Percentiles rank a stretch among this genome's conserved stretches.
These are phyloP conservation scores for Capillidium rhysosporum DNA, from an alignment of 371 early-diverging fungal genomes.

Conservation along the genomic window DNA sequence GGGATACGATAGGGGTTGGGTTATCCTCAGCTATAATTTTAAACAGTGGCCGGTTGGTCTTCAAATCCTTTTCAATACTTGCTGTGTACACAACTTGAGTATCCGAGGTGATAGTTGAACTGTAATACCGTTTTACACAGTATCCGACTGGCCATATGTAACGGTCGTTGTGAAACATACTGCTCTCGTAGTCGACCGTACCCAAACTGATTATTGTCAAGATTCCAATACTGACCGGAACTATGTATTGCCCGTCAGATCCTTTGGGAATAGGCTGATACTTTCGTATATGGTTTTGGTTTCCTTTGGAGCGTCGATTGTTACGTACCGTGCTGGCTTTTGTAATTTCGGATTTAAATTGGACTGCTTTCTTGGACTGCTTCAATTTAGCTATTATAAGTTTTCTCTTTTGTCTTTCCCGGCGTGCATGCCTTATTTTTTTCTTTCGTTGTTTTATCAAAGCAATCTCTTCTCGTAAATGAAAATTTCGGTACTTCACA, in stretches of 20 bases:
- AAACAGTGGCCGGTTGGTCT: neutral
- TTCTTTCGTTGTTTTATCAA: too few species aligned
- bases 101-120: neutral
- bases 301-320: too few species aligned
- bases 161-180: constrained; percentile 70
- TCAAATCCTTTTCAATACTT: neutral
- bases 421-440: too few species aligned
- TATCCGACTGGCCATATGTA: constrained; percentile 89
- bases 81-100: constrained; percentile 3
- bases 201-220: constrained; percentile 59
- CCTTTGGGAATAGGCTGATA: too few species aligned
- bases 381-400: too few species aligned
- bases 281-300: too few species aligned
- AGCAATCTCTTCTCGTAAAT: too few species aligned
- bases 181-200: constrained; percentile 50
- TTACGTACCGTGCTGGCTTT: too few species aligned
- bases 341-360: too few species aligned
- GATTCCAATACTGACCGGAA: constrained; percentile 67
- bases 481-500: too few species aligned
- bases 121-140: constrained; percentile 27
- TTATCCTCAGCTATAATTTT: neutral
- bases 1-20: constrained; percentile 17
- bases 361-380: too few species aligned
- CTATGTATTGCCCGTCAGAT: constrained; percentile 31
- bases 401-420: too few species aligned